Evolutionary conservation across 805 yeast species (phyloP), one percentile per base, ranked within the genome.

Genomic region (Candida suzukii): DNA sequence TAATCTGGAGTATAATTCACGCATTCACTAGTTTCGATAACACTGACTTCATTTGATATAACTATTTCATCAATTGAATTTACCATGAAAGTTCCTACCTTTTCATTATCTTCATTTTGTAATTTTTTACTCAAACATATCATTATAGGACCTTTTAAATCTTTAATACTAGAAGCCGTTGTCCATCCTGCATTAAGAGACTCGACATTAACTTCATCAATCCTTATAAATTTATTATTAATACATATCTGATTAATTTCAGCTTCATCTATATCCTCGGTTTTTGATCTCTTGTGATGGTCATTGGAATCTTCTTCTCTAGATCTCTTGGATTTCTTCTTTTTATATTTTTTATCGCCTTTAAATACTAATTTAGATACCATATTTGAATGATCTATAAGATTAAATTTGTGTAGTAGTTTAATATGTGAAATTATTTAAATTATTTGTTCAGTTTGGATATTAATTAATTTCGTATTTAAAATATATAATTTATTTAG

Each of bases 321-420:
- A 7, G 38, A 6, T 38, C 29, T 42, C 27, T 29, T 41, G 30
- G 32, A 42, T 37, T 46, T 45, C 40, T 53, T 58, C 17, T 39
- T 39, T 25, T 44, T 41, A n/a, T n/a, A n/a, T 37, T 43, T 50
- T 30, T 48, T 53, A 16, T 57, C 60, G 2, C 63, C 63, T 43
- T 63, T 63, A 39, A 63, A 63, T 4, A 44, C 41, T 11, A 63
- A 49, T 43, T 57, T 62, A 2, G 60, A 47, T 2, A 58, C 66
- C 67, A 63, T 61, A 21, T 9, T 10, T 13, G 28, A 25, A 10
- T 25, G 28, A 13, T 25, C 9, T 25, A 9, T 25, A 13, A 13
- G 28, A n/a, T n/a, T n/a, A n/a, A n/a, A n/a, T n/a, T n/a, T n/a
- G n/a, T n/a, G n/a, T n/a, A n/a, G n/a, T n/a, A n/a, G n/a, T n/a